phyloP scores from a whole-genome alignment of 2,329 filamentous ascomycete species.

The Fragosphaeria purpurea region DNA sequence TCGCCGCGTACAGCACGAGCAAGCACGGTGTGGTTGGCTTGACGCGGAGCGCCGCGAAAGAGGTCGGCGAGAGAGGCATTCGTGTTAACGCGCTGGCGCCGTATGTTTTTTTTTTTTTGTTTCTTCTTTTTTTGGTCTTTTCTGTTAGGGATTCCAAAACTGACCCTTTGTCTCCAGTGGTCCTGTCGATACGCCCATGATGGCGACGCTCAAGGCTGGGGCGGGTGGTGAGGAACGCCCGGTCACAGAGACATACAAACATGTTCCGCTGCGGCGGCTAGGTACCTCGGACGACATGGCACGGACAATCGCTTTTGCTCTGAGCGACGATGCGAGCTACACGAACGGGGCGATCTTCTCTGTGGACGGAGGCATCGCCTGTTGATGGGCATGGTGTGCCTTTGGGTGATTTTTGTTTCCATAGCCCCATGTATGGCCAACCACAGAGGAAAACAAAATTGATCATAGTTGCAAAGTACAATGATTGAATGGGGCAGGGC shows the following conservation, averaged over 20 bases:
- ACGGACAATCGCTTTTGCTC: neutral
- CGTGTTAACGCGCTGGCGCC: slow-evolving; percentile 27
- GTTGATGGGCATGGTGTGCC: neutral
- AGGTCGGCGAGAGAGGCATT: slow-evolving; percentile 32
- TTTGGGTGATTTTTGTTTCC: neutral
- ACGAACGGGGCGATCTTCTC: neutral
- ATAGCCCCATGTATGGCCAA: no score
- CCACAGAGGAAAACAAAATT: no score
- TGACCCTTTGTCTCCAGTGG: neutral
- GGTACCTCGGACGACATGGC: slow-evolving; percentile 3
- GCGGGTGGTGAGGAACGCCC: neutral
- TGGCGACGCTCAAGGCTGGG: neutral
- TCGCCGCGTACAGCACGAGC: slow-evolving; percentile 27
- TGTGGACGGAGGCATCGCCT: neutral
- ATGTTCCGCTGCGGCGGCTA: neutral
- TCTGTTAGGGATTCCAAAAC: no score
- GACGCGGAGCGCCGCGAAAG: slow-evolving; percentile 21
- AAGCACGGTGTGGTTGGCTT: slow-evolving; percentile 23
- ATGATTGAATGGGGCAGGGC: no score
- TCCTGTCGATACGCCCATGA: slow-evolving; percentile 1
- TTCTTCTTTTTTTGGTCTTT: no score
- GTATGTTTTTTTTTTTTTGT: no score
- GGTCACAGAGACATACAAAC: slow-evolving; percentile 3
- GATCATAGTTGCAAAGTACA: no score
- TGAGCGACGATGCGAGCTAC: slow-evolving; percentile 2